These are phyloP conservation scores for Leptomonas seymouri DNA, from an alignment of 208 protist genomes.

Conservation along the genomic window DNA sequence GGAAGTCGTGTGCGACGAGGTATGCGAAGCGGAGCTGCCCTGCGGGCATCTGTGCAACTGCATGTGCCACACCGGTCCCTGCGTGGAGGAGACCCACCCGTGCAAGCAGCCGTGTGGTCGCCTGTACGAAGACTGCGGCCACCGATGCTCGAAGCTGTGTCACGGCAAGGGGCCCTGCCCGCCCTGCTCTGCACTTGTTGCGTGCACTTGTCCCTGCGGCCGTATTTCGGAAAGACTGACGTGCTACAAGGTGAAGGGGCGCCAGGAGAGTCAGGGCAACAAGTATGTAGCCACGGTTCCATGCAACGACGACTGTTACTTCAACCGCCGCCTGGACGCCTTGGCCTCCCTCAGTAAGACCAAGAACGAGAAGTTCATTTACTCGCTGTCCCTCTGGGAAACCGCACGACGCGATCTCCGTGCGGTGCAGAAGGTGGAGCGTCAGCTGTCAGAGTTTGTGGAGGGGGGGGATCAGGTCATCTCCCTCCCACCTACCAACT, in stretches of 20 bases:
- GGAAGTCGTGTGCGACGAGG: constrained; percentile 41
- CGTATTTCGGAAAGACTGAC: constrained; percentile 33
- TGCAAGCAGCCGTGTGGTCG: constrained; percentile 47
- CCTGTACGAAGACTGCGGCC: constrained; percentile 53
- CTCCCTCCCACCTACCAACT: constrained; percentile 45
- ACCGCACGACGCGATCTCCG: constrained; percentile 17
- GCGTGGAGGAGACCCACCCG: constrained; percentile 37
- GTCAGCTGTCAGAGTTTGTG: constrained; percentile 49
- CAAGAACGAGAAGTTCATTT: constrained; percentile 41
- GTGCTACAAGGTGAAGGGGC: constrained; percentile 45
- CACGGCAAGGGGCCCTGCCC: constrained; percentile 51
- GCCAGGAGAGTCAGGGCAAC: constrained; percentile 28
- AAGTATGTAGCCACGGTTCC: constrained; percentile 24
- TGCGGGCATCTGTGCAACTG: constrained; percentile 71
- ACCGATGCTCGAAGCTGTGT: constrained; percentile 58
- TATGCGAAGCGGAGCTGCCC: constrained; percentile 48
- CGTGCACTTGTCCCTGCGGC: constrained; percentile 63
- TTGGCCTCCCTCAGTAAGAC: constrained; percentile 30
- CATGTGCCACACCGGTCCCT: constrained; percentile 64
- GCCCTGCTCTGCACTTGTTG: constrained; percentile 40
- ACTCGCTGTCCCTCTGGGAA: constrained; percentile 71
- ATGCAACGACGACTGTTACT: constrained; percentile 45
- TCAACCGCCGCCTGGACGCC: constrained; percentile 30
- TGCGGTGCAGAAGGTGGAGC: constrained; percentile 45
- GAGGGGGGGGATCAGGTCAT: constrained; percentile 29